Evolutionary conservation across 164 flowering plant species (phyloP).

Genomic region (Euptelea pleiosperma): DNA sequence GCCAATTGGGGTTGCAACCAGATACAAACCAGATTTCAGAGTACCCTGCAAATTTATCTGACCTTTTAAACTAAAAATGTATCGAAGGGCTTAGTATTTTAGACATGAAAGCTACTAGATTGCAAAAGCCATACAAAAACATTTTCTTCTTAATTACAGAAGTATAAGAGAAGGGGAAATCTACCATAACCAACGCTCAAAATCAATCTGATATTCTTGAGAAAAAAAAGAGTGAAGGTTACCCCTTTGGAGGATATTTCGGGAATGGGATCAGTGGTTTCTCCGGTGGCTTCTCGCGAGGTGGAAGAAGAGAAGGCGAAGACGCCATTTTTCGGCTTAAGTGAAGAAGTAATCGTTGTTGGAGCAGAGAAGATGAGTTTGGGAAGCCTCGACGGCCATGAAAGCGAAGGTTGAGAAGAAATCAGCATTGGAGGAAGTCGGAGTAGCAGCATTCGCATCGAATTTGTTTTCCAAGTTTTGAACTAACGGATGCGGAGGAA

Average conservation of each 20-base stretch:
- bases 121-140: too few species aligned
- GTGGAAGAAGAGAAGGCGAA: slow-evolving; percentile 25
- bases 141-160: too few species aligned
- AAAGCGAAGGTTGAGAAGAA: slow-evolving; percentile 1
- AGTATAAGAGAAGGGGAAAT: too few species aligned
- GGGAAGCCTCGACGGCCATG: slow-evolving; percentile 15
- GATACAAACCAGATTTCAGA: slow-evolving; percentile 76
- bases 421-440: slow-evolving; percentile 6
- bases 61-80: too few species aligned
- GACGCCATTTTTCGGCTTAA: slow-evolving; percentile 6
- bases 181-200: too few species aligned
- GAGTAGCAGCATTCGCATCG: slow-evolving; percentile 1
- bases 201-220: background rate
- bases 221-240: background rate
- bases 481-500: too few species aligned
- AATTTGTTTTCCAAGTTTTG: too few species aligned
- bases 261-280: slow-evolving; percentile 14
- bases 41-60: slow-evolving; percentile 39
- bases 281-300: slow-evolving; percentile 14
- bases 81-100: too few species aligned
- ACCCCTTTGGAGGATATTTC: slow-evolving; percentile 30
- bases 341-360: background rate
- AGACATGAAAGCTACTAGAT: too few species aligned
- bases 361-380: background rate
- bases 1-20: slow-evolving; percentile 96